Evolutionary conservation across 2,329 filamentous ascomycete species (phyloP).

Genomic region (Colletotrichum horii): DNA sequence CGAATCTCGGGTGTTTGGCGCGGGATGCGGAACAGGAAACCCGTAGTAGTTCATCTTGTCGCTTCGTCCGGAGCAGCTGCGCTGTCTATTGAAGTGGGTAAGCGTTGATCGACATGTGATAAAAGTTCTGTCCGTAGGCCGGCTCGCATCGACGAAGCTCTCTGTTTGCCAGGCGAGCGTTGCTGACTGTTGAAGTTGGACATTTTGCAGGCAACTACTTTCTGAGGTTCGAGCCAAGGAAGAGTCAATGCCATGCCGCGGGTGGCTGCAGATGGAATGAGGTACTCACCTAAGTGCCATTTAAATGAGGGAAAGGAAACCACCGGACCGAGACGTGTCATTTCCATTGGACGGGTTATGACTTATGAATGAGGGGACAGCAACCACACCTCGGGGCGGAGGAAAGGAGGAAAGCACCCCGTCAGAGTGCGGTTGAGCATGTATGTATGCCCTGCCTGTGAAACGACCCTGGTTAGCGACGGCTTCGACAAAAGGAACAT

Average conservation of each 20-base stretch:
- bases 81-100: not conserved
- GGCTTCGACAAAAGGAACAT: not conserved
- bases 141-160: not conserved
- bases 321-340: not conserved
- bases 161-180: not conserved
- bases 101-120: not conserved
- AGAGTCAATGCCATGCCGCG: not conserved
- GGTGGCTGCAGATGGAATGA: not conserved
- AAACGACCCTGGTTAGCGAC: accelerated
- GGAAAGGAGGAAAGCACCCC: not conserved
- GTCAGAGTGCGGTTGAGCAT: not conserved
- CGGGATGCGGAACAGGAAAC: too few relatives aligned
- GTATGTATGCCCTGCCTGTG: not conserved
- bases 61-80: not conserved
- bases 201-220: not conserved
- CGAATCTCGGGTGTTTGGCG: too few relatives aligned
- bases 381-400: not conserved
- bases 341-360: not conserved
- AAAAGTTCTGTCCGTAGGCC: not conserved
- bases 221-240: not conserved
- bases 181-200: accelerated
- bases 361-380: accelerated
- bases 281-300: not conserved
- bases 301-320: not conserved
- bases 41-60: too few relatives aligned